Percentiles rank a stretch among this genome's conserved stretches.
phyloP scores from a whole-genome alignment of 768 basidiomycete genomes.

The Daedalea quercina region DNA sequence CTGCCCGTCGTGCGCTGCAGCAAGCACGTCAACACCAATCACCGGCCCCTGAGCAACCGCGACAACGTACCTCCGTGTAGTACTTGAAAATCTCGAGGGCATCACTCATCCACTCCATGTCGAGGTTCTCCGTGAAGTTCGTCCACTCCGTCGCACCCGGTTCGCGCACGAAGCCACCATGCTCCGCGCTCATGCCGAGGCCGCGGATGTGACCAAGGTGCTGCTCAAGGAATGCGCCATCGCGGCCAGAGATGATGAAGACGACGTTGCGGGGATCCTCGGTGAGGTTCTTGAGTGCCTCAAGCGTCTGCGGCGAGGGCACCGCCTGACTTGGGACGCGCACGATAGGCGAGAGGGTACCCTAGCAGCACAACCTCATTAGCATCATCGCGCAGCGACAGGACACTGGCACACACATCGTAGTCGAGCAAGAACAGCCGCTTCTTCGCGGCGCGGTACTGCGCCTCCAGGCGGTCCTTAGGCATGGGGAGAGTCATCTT shows the following conservation, averaged over 20 bases:
- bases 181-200: constrained; percentile 92
- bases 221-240: constrained; percentile 85
- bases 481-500: constrained; percentile 83
- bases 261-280: constrained; percentile 85
- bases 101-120: constrained; percentile 98
- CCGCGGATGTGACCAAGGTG: constrained; percentile 80
- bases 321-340: constrained; percentile 85
- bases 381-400: not conserved
- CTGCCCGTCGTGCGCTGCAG: constrained; percentile 84
- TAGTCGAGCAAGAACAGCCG: constrained; percentile 94
- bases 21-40: constrained; percentile 1
- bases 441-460: constrained; percentile 70
- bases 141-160: constrained; percentile 65
- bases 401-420: constrained; percentile 52
- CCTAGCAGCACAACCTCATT: constrained; percentile 37
- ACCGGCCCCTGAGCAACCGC: not conserved
- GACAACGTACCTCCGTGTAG: constrained; percentile 73
- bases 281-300: constrained; percentile 65
- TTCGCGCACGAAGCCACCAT: constrained; percentile 85
- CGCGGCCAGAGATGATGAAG: constrained; percentile 96
- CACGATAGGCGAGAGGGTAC: constrained; percentile 95
- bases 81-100: constrained; percentile 94
- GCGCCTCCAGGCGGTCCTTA: constrained; percentile 43
- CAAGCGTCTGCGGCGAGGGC: constrained; percentile 68
- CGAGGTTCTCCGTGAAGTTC: constrained; percentile 85